A percentile compares a stretch with the other conserved stretches of the same genome.
phyloP scores from a whole-genome alignment of 768 basidiomycete species.

The Tricholoma sp. region DNA sequence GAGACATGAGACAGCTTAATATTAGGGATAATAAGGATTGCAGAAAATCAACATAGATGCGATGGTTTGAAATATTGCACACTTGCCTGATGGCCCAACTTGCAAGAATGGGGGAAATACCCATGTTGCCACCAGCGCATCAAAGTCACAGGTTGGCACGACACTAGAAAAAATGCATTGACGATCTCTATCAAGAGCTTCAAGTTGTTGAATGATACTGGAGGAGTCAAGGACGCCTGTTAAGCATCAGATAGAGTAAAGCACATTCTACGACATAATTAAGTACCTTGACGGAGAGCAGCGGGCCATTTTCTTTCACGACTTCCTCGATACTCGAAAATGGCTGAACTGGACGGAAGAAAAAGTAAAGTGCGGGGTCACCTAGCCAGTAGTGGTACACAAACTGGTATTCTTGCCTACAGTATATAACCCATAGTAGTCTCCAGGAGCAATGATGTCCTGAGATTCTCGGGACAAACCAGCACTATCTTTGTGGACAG shows the following conservation, averaged over 20 bases:
- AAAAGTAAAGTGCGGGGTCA: not conserved
- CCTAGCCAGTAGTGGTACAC: not conserved
- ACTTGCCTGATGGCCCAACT: slow-evolving; percentile 12
- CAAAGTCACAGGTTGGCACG: not conserved
- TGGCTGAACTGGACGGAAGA: no score
- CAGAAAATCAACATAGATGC: not conserved
- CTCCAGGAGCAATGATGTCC: not conserved
- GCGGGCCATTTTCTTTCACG: no score
- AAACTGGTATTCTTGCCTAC: not conserved
- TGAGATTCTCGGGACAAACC: slow-evolving; percentile 7
- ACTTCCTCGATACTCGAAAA: no score
- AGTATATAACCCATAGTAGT: not conserved
- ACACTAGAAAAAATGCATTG: slow-evolving; percentile 11
- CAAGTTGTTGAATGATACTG: slow-evolving; percentile 9
- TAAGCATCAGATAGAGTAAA: not conserved
- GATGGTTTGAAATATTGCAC: not conserved
- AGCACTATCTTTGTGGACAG: slow-evolving; percentile 9
- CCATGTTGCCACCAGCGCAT: slow-evolving; percentile 9
- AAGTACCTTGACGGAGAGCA: not conserved
- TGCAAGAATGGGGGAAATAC: slow-evolving; percentile 12
- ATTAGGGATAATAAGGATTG: not conserved
- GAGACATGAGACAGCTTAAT: not conserved
- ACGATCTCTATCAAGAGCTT: slow-evolving; percentile 11
- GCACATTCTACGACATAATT: not conserved
- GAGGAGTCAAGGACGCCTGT: slow-evolving; percentile 6